phyloP scores from a whole-genome alignment of 352 stramenopile genomes.

The Peronosclerospora sorghi region DNA sequence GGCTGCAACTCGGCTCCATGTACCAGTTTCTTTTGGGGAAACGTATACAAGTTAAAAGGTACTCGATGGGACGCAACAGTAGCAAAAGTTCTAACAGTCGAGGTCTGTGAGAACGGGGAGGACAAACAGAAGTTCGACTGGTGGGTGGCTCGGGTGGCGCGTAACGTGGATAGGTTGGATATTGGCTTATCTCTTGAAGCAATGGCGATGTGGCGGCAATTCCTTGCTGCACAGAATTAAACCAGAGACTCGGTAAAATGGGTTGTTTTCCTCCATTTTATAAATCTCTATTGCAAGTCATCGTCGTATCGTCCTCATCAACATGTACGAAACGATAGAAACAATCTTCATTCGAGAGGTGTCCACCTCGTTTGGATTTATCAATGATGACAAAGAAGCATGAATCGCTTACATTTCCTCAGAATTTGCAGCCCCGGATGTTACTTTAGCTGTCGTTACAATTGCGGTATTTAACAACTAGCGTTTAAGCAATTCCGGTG shows the following conservation, averaged over 20 bases:
- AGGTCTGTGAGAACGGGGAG: slow-evolving; percentile 1
- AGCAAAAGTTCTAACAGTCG: neutral
- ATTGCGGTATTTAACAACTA: too few relatives aligned
- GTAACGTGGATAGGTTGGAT: slow-evolving; percentile 74
- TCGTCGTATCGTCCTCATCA: too few relatives aligned
- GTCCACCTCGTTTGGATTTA: too few relatives aligned
- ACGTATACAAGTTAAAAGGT: slow-evolving; percentile 33
- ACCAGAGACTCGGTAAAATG: neutral
- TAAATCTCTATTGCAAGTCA: slow-evolving; percentile 43
- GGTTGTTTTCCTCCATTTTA: neutral
- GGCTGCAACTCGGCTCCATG: slow-evolving; percentile 59
- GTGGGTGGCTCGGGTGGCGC: slow-evolving; percentile 52
- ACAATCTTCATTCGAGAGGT: too few relatives aligned
- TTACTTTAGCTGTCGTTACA: too few relatives aligned
- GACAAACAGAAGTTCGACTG: slow-evolving; percentile 36
- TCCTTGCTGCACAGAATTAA: slow-evolving; percentile 36
- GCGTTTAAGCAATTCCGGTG: too few relatives aligned
- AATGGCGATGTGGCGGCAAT: slow-evolving; percentile 59
- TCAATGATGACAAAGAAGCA: too few relatives aligned
- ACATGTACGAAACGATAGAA: too few relatives aligned
- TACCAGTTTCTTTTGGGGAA: slow-evolving; percentile 80
- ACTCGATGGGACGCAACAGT: neutral
- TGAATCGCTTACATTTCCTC: too few relatives aligned
- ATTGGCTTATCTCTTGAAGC: slow-evolving; percentile 70
- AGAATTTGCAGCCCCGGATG: too few relatives aligned